phyloP scores from a whole-genome alignment of 1,284 basidiomycete genomes.

The Sporisorium graminicola region DNA sequence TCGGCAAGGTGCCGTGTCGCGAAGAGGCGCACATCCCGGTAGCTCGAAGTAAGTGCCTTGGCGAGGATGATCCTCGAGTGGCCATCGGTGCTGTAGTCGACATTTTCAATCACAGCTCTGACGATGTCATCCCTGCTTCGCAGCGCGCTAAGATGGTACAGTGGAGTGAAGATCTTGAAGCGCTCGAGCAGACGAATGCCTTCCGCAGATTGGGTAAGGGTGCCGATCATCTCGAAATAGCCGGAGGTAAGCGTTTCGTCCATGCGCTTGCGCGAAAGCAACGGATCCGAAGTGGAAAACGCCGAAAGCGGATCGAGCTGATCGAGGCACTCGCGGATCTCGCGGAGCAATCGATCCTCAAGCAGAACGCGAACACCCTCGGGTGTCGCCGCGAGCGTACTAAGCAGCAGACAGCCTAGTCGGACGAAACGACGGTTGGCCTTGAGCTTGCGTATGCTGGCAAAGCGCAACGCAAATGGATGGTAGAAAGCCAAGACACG shows the following conservation, averaged over 20 bases:
- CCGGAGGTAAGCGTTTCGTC: slow-evolving; percentile 87
- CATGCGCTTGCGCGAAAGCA: slow-evolving; percentile 87
- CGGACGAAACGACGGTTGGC: slow-evolving; percentile 67
- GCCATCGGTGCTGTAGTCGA: slow-evolving; percentile 74
- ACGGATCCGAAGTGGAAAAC: slow-evolving; percentile 73
- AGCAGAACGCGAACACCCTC: slow-evolving; percentile 86
- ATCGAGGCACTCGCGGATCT: slow-evolving; percentile 87
- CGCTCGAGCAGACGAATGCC: slow-evolving; percentile 91
- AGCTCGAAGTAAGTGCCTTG: slow-evolving; percentile 81
- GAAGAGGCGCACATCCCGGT: slow-evolving; percentile 75
- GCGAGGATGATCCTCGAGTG: slow-evolving; percentile 77
- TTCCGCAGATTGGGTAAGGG: slow-evolving; percentile 85
- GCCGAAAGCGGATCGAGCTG: slow-evolving; percentile 85
- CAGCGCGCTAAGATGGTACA: slow-evolving; percentile 93
- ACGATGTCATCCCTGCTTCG: slow-evolving; percentile 91
- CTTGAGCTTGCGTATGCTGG: slow-evolving; percentile 78
- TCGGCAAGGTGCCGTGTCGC: slow-evolving; percentile 87
- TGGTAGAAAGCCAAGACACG: slow-evolving; percentile 92
- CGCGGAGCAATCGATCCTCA: slow-evolving; percentile 88
- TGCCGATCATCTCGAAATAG: slow-evolving; percentile 96
- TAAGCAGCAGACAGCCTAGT: slow-evolving; percentile 78
- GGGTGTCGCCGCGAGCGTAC: slow-evolving; percentile 82
- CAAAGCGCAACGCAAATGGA: slow-evolving; percentile 87
- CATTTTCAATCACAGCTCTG: slow-evolving; percentile 87
- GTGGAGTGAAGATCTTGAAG: slow-evolving; percentile 91